Evolutionary conservation across 2,329 filamentous ascomycete species (phyloP), one percentile per base, ranked within the genome.

Genomic region (Alternaria angustiovoidea): DNA sequence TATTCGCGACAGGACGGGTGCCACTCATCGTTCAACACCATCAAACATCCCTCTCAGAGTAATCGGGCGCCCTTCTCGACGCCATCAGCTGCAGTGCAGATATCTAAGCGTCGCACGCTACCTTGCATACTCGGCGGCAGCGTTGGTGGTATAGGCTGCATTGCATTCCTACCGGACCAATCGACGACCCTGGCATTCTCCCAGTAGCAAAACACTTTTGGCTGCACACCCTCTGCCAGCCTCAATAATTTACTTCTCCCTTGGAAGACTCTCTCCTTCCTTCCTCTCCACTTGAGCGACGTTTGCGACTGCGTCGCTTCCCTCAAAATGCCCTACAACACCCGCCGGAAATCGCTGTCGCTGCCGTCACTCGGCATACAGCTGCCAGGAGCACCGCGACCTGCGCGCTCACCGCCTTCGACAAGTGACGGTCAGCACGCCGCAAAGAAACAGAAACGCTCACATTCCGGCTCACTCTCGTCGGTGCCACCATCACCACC

Each of bases 341-440:
- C 94, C 70, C 91, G 94, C 81, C 90, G 94, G 81, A 98, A 98
- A 85, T 97, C 93, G 76, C 84, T 99, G 69, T 97, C 94, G 64
- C 85, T 98, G 75, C 91, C 93, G 62, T 96, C 93, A 69, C 87
- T 98, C 73, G 95, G 95, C 78, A 97, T 98, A 72, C 92, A 95
- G 74, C 85, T 97, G 54, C 88, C 88, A 56, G 74, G 74, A 61
- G 73, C 54, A 43, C 85, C 85, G 66, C 84, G 86, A 75, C 77
- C 82, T 58, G 72, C 72, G 47, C 85, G 86, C 71, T 86, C 86
- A 75, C 84, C 84, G 66, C 86, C 86, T 65, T 79, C 83, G 47
- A 64, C 64, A 71, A 83, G 89, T 73, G 85, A 88, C 73, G 81
- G 87, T 65, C 83, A 79, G 59, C 87, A 81, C 81, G 83, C 75